Evolutionary conservation across 495 filamentous ascomycete genomes (phyloP).

Genomic region (Aspergillus haitiensis): DNA sequence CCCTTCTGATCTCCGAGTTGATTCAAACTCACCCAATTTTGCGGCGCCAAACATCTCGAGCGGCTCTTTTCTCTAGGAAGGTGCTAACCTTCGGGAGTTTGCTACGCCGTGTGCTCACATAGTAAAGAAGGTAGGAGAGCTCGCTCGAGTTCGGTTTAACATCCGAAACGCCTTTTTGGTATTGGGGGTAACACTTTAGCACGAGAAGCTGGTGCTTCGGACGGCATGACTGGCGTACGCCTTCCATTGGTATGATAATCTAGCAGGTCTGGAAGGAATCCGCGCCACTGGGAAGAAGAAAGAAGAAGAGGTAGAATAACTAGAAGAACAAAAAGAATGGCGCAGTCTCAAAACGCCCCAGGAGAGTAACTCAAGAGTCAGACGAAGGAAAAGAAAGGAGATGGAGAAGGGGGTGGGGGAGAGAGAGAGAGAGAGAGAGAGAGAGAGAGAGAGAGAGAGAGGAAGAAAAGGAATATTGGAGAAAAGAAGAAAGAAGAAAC

Average conservation of each 20-base stretch:
- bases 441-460: not conserved
- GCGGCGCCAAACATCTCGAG: slow-evolving; percentile 78
- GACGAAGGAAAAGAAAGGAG: not conserved
- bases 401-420: not conserved
- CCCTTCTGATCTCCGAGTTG: not conserved
- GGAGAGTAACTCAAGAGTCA: too few relatives aligned
- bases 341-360: too few relatives aligned
- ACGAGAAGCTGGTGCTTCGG: slow-evolving; percentile 93
- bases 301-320: not conserved
- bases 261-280: not conserved
- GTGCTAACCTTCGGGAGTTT: slow-evolving; percentile 92
- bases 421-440: not conserved
- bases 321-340: too few relatives aligned
- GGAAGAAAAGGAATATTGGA: not conserved
- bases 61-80: slow-evolving; percentile 88
- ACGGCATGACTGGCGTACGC: slow-evolving; percentile 64
- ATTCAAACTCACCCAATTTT: slow-evolving; percentile 68
- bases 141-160: slow-evolving; percentile 93
- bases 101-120: slow-evolving; percentile 85
- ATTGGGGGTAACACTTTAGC: slow-evolving; percentile 89
- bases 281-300: not conserved
- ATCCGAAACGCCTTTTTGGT: slow-evolving; percentile 82
- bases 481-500: not conserved
- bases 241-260: slow-evolving; percentile 47
- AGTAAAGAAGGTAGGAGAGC: slow-evolving; percentile 92